Conservation (phyloP, 148 eudicot species). For the Chenopodium album region DNA sequence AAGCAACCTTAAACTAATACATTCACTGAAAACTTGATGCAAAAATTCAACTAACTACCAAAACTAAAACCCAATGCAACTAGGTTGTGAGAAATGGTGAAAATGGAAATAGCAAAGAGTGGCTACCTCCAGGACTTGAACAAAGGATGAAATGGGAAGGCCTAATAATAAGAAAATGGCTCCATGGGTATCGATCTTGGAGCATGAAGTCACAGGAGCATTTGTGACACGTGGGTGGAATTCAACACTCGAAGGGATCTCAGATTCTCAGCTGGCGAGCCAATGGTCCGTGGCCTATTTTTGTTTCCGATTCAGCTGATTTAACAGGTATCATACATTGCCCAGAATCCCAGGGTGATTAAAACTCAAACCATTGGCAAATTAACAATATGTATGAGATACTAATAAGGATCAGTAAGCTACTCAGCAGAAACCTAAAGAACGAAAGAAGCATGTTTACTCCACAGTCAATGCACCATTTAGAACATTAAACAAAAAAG, state of each 20-base stretch:
- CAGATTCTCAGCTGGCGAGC: slow-evolving; percentile 30
- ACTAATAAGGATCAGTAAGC: background rate
- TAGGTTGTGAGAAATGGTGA: background rate
- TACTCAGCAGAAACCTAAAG: background rate
- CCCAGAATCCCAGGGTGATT: too few species aligned
- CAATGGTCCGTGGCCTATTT: slow-evolving; percentile 34
- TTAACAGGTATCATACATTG: too few species aligned
- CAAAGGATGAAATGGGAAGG: slow-evolving; percentile 3
- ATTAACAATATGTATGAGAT: too few species aligned
- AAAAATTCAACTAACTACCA: too few species aligned
- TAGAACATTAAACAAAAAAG: background rate
- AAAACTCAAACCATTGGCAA: too few species aligned
- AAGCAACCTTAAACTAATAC: too few species aligned
- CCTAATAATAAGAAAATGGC: slow-evolving; percentile 21
- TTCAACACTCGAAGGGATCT: slow-evolving; percentile 34
- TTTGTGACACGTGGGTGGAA: slow-evolving; percentile 32
- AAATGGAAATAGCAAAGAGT: background rate
- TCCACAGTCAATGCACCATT: background rate
- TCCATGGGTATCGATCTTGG: slow-evolving; percentile 21
- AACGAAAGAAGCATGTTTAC: background rate
- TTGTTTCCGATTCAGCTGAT: too few species aligned
- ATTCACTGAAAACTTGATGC: too few species aligned
- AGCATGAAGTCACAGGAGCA: slow-evolving; percentile 18
- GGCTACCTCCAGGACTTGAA: slow-evolving; percentile 2
- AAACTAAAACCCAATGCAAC: background rate